A percentile compares a stretch with the other conserved stretches of the same genome.
phyloP scores from a whole-genome alignment of 495 filamentous ascomycete species.

The Podospora australis region DNA sequence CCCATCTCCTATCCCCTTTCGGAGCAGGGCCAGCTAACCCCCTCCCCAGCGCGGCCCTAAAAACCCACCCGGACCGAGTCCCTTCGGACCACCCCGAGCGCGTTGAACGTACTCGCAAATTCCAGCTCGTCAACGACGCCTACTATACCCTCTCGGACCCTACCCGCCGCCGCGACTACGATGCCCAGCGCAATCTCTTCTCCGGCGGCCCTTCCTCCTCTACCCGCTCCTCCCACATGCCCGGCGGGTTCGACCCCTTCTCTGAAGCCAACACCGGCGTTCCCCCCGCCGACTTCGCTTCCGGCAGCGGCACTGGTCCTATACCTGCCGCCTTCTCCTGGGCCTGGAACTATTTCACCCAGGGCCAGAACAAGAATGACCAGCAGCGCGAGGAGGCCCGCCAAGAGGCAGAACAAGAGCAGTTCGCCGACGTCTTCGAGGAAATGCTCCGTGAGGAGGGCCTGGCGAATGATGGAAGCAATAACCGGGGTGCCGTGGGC shows the following conservation, averaged over 20 bases:
- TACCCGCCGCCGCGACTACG: conserved; percentile 78
- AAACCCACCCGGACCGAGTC: conserved; percentile 91
- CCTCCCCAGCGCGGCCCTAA: conserved; percentile 69
- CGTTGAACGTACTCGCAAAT: conserved; percentile 72
- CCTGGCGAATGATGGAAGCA: conserved; percentile 53
- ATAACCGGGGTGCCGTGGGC: conserved; percentile 47
- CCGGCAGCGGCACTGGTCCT: conserved; percentile 34
- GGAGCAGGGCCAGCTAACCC: conserved; percentile 1
- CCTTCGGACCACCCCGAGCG: conserved; percentile 79
- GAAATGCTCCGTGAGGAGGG: conserved; percentile 97
- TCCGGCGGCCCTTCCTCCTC: conserved; percentile 15
- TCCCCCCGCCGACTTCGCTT: conserved; percentile 25
- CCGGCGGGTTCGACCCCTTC: conserved; percentile 39
- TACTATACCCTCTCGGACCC: conserved; percentile 92
- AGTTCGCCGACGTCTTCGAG: conserved; percentile 90
- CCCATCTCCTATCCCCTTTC: background rate
- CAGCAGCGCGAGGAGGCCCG: conserved; percentile 17
- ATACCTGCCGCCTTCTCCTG: conserved; percentile 31
- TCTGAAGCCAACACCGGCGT: conserved; percentile 50
- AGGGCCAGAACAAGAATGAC: background rate
- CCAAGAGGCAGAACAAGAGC: conserved; percentile 53
- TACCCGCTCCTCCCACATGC: conserved; percentile 16
- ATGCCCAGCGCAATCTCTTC: conserved; percentile 54
- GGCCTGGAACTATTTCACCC: conserved; percentile 47
- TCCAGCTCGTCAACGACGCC: conserved; percentile 95